Evolutionary conservation across 2,329 filamentous ascomycete genomes (phyloP).

Genomic region (Gaeumannomyces sp.): DNA sequence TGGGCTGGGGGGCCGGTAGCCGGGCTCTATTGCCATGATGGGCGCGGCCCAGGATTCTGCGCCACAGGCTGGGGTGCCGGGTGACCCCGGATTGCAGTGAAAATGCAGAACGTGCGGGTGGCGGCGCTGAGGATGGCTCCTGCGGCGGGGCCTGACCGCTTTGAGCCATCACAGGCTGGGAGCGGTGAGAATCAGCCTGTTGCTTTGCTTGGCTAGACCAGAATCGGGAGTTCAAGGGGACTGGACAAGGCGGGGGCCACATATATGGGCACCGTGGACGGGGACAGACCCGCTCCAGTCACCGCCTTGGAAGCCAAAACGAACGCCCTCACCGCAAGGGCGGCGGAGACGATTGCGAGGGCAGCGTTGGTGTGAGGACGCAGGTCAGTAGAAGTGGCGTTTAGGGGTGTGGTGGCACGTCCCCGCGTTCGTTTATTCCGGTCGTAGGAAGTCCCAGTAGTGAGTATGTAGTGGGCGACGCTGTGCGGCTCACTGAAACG

Average conservation of each 20-base stretch:
- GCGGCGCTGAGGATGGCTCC: constrained; percentile 14
- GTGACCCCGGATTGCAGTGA: not conserved
- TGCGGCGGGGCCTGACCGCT: constrained; percentile 14
- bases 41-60: constrained; percentile 12
- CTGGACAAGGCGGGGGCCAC: not conserved
- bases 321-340: not conserved
- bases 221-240: constrained; percentile 1
- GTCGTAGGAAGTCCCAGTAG: not conserved
- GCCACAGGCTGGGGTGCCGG: constrained; percentile 15
- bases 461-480: not conserved
- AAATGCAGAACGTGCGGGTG: constrained; percentile 2
- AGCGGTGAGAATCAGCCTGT: constrained; percentile 10
- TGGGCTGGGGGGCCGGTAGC: not conserved
- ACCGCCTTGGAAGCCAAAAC: not conserved
- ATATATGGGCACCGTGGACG: not conserved
- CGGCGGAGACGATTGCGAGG: not conserved
- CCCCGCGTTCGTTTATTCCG: not conserved
- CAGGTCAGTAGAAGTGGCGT: not conserved
- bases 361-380: not conserved
- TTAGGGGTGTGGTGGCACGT: not conserved
- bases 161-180: constrained; percentile 22
- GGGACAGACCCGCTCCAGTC: not conserved
- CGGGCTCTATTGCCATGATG: not conserved
- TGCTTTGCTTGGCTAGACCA: constrained; percentile 8
- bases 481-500: not conserved